These are phyloP conservation scores for Irineochytrium annulatum DNA, from an alignment of 192 early-diverging fungal genomes.

Conservation along the genomic window DNA sequence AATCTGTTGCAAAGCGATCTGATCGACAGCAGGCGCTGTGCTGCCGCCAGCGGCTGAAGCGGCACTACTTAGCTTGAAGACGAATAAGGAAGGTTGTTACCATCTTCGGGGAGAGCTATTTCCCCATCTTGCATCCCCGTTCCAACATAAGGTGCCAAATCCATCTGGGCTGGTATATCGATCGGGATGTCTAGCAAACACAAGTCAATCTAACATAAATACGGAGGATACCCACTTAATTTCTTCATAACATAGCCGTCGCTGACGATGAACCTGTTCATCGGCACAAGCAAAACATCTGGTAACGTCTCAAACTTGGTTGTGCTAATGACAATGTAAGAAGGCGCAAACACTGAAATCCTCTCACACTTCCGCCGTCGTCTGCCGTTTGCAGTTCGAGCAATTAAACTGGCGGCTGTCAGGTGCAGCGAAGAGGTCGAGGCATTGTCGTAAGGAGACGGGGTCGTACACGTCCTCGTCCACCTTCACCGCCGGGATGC, in stretches of 20 bases:
- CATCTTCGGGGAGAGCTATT: slow-evolving; percentile 69
- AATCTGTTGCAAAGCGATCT: slow-evolving; percentile 69
- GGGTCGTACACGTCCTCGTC: slow-evolving; percentile 40
- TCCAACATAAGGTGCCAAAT: slow-evolving; percentile 69
- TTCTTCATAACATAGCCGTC: slow-evolving; percentile 48
- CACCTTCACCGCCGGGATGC: slow-evolving; percentile 70
- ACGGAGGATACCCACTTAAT: slow-evolving; percentile 26
- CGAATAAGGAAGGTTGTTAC: background rate
- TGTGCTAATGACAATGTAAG: slow-evolving; percentile 13
- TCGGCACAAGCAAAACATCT: slow-evolving; percentile 68
- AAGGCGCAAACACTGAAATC: background rate
- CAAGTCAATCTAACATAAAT: background rate
- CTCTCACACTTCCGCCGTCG: background rate
- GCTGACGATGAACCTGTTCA: slow-evolving; percentile 47
- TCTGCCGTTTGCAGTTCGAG: slow-evolving; percentile 47
- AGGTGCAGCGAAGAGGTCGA: slow-evolving; percentile 60
- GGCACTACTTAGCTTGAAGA: background rate
- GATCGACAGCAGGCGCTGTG: slow-evolving; percentile 54
- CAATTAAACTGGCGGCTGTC: slow-evolving; percentile 73
- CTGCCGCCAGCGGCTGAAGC: background rate
- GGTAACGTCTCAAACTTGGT: slow-evolving; percentile 64
- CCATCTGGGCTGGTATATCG: slow-evolving; percentile 34
- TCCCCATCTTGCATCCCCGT: slow-evolving; percentile 61
- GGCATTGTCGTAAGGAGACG: slow-evolving; percentile 67
- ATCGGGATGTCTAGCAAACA: slow-evolving; percentile 32